Base-by-base conservation (phyloP, 1,139 yeast species). In the Hemisphaericaspora xylofermentans region DNA sequence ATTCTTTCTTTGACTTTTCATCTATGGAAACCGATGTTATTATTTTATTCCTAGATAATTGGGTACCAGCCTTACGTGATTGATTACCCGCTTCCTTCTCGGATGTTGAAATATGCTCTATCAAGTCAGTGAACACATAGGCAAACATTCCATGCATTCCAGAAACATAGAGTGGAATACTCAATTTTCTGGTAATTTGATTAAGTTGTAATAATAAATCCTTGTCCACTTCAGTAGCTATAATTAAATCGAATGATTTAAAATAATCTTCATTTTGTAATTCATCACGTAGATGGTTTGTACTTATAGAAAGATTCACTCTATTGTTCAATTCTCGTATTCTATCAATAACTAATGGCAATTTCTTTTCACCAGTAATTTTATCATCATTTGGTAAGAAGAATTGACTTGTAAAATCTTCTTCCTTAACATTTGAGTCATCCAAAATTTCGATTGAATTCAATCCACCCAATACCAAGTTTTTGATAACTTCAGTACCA, bases 401-500 rank as follows among this genome's bases (percentile, higher is more conserved):
- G 61, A 91, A 89, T 56, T 91, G 95, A 2, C 85, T 75, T 4
- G 82, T 81, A 44, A 87, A 74, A 55, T 89, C 96, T 32, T 75
- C 79, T 31, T 76, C 85, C 1, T 62, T 56, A 0, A 88, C 79
- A 0, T 41, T 49, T 3, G 82, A 66, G 24, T 66, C 54, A 63
- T 93, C 98, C 45, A 84, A 61, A 1, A 93, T 68, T 19, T 86
- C 84, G 28, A 93, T 64, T 1, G 84, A 68, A 10, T 95, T 95
- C 43, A 93, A 71, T 2, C 98, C 98, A 26, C 96, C 95, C 33
- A 93, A 72, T 12, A 88, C 93, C 40, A 93, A 64, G 61, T 91
- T 91, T 63, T 93, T 93, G 32, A 84, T 82, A 12, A 84, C 74
- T 59, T 89, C 97, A 21, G 84, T 80, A 3, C 94, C 93, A 9